A percentile compares a stretch with the other conserved stretches of the same genome.
Evolutionary conservation across 164 flowering plant species (phyloP).

Genomic region (Umbellularia californica): DNA sequence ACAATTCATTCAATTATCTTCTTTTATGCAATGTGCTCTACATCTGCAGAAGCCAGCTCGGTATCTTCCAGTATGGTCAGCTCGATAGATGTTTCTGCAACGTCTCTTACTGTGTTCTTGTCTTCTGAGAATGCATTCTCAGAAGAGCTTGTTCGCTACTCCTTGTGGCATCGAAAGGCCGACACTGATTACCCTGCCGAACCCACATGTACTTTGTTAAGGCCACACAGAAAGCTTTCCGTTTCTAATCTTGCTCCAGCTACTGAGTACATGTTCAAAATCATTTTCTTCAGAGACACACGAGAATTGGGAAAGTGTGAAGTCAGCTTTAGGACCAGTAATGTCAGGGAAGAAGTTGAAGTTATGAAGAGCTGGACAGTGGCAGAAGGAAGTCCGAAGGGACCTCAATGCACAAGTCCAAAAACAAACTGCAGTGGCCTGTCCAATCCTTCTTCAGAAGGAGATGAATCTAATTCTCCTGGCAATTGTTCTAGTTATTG

Average conservation of each 20-base stretch:
- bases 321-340: constrained; percentile 35
- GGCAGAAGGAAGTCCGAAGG: constrained; percentile 31
- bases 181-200: constrained; percentile 46
- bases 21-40: not conserved
- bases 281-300: constrained; percentile 31
- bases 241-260: constrained; percentile 55
- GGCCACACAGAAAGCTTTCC: constrained; percentile 43
- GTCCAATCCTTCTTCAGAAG: constrained; percentile 89
- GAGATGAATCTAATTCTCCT: constrained; percentile 62
- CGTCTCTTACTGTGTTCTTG: constrained; percentile 56
- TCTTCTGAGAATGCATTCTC: constrained; percentile 21
- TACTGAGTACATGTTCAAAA: constrained; percentile 65
- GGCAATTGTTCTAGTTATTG: constrained; percentile 22
- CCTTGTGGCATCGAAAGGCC: constrained; percentile 72
- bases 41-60: constrained; percentile 33
- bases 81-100: constrained; percentile 50
- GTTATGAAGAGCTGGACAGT: constrained; percentile 20
- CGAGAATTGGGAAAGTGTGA: constrained; percentile 48
- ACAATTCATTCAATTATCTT: too few species aligned
- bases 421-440: constrained; percentile 69
- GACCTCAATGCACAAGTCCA: constrained; percentile 39
- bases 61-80: constrained; percentile 33
- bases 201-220: constrained; percentile 52
- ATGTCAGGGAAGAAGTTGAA: constrained; percentile 17
- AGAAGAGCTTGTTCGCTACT: constrained; percentile 33